Conservation (phyloP, 768 basidiomycete species). For the Kwoniella mangroviensis region DNA sequence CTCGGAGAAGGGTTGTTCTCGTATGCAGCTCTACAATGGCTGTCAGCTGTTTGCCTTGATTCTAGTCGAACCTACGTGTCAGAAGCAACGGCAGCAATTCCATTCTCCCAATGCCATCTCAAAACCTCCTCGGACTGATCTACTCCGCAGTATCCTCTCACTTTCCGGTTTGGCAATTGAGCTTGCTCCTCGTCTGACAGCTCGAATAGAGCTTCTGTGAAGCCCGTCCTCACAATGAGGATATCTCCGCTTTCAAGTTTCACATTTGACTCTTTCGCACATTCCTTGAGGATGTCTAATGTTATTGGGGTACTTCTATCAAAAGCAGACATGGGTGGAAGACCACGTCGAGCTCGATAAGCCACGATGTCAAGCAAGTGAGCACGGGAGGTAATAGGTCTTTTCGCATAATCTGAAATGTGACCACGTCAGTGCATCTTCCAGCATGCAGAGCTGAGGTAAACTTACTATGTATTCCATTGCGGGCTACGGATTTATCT, state of each 20-base stretch:
- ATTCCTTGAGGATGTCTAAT: constrained; percentile 19
- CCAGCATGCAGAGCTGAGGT: not conserved
- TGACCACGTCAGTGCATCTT: not conserved
- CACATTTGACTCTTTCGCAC: constrained; percentile 14
- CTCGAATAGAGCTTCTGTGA: constrained; percentile 25
- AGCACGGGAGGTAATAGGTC: constrained; percentile 41
- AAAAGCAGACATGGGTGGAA: constrained; percentile 23
- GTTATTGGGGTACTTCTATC: constrained; percentile 19
- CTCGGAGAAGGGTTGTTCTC: constrained; percentile 29
- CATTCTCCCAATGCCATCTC: constrained; percentile 43
- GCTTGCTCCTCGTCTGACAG: constrained; percentile 21
- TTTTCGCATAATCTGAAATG: constrained; percentile 28
- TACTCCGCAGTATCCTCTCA: constrained; percentile 21
- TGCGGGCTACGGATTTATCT: constrained; percentile 12
- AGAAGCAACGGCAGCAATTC: constrained; percentile 35
- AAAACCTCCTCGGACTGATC: constrained; percentile 23
- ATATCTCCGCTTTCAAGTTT: constrained; percentile 34
- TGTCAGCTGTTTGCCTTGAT: not conserved
- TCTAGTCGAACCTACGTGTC: constrained; percentile 27
- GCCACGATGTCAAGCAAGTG: constrained; percentile 37
- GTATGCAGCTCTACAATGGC: constrained; percentile 26
- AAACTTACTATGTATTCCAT: constrained; percentile 36
- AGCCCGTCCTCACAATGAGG: constrained; percentile 40
- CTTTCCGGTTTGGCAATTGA: constrained; percentile 6
- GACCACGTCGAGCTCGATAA: constrained; percentile 24